These are phyloP conservation scores for Suhomyces ambrosiae DNA, from an alignment of 1,139 yeast species.

Conservation along the genomic window DNA sequence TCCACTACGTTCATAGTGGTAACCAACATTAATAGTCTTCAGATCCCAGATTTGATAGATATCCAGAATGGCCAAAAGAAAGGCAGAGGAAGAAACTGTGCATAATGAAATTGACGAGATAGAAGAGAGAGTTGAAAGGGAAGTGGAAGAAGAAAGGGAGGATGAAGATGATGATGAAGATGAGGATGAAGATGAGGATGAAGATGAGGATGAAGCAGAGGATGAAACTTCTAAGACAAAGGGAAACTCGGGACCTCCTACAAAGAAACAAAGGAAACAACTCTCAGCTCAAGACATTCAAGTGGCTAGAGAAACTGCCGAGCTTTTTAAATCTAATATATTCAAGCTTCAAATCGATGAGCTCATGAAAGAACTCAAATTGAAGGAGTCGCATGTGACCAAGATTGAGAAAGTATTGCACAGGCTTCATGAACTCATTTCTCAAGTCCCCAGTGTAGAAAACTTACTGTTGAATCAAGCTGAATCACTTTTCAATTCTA, in stretches of 20 bases:
- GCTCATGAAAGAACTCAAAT: conserved; percentile 71
- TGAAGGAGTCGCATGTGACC: conserved; percentile 68
- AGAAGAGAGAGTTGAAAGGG: conserved; percentile 1
- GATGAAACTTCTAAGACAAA: conserved; percentile 14
- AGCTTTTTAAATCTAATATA: conserved; percentile 88
- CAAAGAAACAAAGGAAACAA: conserved; percentile 43
- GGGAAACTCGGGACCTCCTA: conserved; percentile 19
- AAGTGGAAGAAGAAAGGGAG: conserved; percentile 16
- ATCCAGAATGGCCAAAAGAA: conserved; percentile 35
- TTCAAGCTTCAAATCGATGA: conserved; percentile 95
- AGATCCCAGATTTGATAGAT: conserved; percentile 2
- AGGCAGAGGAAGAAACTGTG: conserved; percentile 20
- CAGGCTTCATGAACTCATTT: conserved; percentile 69
- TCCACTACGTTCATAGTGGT: conserved; percentile 5
- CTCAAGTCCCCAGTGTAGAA: conserved; percentile 58
- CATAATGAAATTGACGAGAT: conserved; percentile 3
- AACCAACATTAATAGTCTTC: neutral
- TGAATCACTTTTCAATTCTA: conserved; percentile 47
- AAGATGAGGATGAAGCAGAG: conserved; percentile 18
- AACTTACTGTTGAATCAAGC: conserved; percentile 57
- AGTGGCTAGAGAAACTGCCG: conserved; percentile 90
- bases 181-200: conserved; percentile 17
- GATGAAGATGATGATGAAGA: conserved; percentile 18
- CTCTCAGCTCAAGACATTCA: conserved; percentile 84
- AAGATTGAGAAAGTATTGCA: conserved; percentile 78